These are phyloP conservation scores for Mallotus repandus DNA, from an alignment of 441 rosid species.

Conservation along the genomic window DNA sequence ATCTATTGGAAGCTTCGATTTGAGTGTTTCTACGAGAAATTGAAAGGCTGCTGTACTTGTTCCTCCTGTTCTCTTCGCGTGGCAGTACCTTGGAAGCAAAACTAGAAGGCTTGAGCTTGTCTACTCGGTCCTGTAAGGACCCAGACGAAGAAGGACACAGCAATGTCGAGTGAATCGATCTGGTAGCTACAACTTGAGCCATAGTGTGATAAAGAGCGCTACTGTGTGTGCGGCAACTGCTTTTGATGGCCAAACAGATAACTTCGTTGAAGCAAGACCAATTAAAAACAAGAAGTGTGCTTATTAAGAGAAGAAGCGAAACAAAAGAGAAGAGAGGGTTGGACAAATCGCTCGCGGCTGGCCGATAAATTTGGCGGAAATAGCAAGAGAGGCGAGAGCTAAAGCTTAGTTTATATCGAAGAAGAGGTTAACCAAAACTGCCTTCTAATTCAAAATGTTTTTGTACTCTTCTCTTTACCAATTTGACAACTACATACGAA, in stretches of 20 bases:
- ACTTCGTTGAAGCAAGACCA: no score
- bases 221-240: no score
- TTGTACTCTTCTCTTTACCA: no score
- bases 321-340: constrained; percentile 14
- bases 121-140: constrained; percentile 48
- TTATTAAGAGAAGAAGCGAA: neutral
- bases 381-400: neutral
- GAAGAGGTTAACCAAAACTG: neutral
- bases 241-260: no score
- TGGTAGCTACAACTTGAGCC: constrained; percentile 79
- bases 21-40: constrained; percentile 30
- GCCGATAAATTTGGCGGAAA: constrained; percentile 57
- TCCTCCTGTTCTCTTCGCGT: constrained; percentile 32
- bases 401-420: constrained; percentile 63
- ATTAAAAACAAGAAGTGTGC: no score
- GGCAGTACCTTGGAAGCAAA: constrained; percentile 44
- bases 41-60: constrained; percentile 8
- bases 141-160: constrained; percentile 36
- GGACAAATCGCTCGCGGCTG: constrained; percentile 46
- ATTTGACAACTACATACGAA: neutral
- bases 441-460: no score
- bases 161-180: constrained; percentile 57
- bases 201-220: constrained; percentile 25
- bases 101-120: constrained; percentile 53
- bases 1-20: constrained; percentile 46